Base-by-base conservation (phyloP, 768 basidiomycete genomes). In the Phaeolepiota aurea region DNA sequence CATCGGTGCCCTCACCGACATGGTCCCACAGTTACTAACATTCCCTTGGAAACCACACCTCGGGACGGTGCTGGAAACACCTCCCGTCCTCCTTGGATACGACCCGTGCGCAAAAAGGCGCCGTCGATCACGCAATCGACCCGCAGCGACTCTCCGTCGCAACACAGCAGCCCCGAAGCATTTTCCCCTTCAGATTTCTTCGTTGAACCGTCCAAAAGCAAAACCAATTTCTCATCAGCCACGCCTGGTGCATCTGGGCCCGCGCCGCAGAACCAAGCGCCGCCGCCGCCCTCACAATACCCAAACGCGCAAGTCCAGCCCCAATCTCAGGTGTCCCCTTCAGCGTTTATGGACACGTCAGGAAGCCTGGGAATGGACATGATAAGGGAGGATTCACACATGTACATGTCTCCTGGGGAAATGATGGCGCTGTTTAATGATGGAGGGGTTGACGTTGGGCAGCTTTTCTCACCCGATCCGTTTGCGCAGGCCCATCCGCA, bases 101-200 rank as follows among this genome's bases (percentile, higher is more conserved):
- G 90, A 35, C 91, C 90, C 5, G 80, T 91, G 5, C 83, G 81
- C 45, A 89, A 86, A 58, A 87, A 85, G 66, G 70, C 76, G 3
- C 62, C 76, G 3, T 72, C 66, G 33, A 61, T 56, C 15, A 60
- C 69, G 37, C 65, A 66, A 44, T 73, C 74, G 18, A 61, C 50
- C 30, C 60, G 63, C 39, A 71, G 65, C 44, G 62, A 68, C 48
- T 65, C 71, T 42, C 53, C 74, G 38, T 59, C 75, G 40, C 64
- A 71, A 44, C 59, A 73, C 47, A 63, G 78, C 51, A 81, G 79
- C 50, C 79, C 81, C 3, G 80, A 83, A 51, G 69, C 72, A 4
- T 82, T 80, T 51, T 77, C 81, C 1, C 70, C 77, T 0, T 65
- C 72, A 14, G 82, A 82, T 33, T 79, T 82, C 54, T 80, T 79